These are phyloP conservation scores for Passiflora organensis DNA, from an alignment of 345 rosid species.

Conservation along the genomic window DNA sequence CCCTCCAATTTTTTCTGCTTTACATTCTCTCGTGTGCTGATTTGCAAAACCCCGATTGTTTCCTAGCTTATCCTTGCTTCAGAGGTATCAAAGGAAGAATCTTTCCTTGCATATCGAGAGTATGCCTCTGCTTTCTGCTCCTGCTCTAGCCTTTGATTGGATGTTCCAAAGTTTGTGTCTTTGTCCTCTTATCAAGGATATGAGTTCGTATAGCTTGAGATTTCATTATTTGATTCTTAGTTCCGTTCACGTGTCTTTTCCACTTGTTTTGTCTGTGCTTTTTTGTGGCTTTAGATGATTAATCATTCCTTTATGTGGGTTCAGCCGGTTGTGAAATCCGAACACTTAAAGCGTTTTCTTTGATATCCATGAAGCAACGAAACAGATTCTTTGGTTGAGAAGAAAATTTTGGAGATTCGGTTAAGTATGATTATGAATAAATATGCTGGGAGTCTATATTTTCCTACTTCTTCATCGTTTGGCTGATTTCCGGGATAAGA, in stretches of 20 bases:
- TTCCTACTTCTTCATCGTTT: too few relatives aligned
- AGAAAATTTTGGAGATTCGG: too few relatives aligned
- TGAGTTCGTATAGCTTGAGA: neutral
- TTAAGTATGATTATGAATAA: too few relatives aligned
- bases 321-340: too few relatives aligned
- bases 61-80: neutral
- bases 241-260: neutral
- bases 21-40: neutral
- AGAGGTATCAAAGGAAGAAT: neutral
- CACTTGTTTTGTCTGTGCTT: neutral
- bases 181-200: neutral
- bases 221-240: neutral
- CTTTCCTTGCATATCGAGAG: neutral
- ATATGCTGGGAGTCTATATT: too few relatives aligned
- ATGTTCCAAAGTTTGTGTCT: neutral
- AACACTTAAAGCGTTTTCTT: too few relatives aligned
- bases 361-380: too few relatives aligned
- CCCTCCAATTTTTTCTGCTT: neutral
- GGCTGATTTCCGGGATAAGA: too few relatives aligned
- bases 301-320: too few relatives aligned
- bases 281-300: neutral
- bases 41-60: constrained; percentile 1
- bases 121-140: neutral
- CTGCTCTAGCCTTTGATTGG: neutral
- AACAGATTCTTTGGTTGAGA: too few relatives aligned